phyloP scores from a whole-genome alignment of 768 basidiomycete genomes.

The Auriculariales sp. region DNA sequence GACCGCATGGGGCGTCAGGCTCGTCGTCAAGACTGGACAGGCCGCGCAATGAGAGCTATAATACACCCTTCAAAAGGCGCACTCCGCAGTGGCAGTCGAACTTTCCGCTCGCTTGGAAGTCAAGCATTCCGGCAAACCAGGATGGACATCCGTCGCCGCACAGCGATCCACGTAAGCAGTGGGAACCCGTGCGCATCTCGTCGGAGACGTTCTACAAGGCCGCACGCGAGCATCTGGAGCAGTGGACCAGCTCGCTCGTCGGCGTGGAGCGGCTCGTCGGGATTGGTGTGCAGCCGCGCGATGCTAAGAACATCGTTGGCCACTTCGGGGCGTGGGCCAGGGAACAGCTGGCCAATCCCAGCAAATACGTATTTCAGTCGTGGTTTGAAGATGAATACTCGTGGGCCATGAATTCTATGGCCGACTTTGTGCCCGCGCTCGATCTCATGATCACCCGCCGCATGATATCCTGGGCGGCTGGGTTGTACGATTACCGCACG shows the following conservation, averaged over 20 bases:
- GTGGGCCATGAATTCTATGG: neutral
- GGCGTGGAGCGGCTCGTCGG: neutral
- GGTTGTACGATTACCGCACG: neutral
- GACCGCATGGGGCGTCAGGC: too few relatives aligned
- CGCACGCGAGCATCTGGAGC: neutral
- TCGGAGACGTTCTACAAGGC: neutral
- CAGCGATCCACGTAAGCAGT: neutral
- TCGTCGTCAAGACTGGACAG: too few relatives aligned
- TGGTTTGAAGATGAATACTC: neutral
- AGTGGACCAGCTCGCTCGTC: neutral
- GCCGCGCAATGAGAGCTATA: too few relatives aligned
- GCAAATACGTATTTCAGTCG: neutral
- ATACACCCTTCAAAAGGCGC: too few relatives aligned
- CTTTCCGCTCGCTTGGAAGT: neutral
- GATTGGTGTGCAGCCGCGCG: neutral
- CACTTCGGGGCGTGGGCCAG: neutral
- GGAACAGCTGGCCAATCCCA: neutral
- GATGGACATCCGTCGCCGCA: neutral
- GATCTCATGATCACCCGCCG: neutral
- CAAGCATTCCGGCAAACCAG: neutral
- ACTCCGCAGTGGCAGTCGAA: neutral
- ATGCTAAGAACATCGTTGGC: neutral
- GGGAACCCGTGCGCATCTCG: neutral
- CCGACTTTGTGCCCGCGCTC: neutral
- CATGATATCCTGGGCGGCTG: neutral